A percentile compares a stretch with the other conserved stretches of the same genome.
Conservation (phyloP, 108 stramenopile species). For the Cyclostephanos invisitatus region DNA sequence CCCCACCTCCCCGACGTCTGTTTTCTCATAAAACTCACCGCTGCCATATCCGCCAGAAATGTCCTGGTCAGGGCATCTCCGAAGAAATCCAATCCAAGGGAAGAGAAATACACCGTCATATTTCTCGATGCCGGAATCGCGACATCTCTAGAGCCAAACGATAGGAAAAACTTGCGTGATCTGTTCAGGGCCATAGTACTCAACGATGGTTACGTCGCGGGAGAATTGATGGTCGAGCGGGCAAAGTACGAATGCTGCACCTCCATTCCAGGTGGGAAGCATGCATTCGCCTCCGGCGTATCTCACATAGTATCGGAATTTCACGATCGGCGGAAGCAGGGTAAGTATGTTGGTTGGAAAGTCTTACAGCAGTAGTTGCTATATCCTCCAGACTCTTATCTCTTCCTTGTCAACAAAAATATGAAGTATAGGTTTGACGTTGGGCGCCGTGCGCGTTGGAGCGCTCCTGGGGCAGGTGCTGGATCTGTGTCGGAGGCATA, state of each 20-base stretch:
- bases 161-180: constrained; percentile 78
- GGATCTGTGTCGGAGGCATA: constrained; percentile 79
- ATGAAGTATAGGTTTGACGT: constrained; percentile 55
- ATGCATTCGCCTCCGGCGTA: constrained; percentile 80
- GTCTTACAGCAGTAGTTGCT: not conserved
- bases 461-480: constrained; percentile 70
- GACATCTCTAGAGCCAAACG: constrained; percentile 61
- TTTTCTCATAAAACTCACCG: not conserved
- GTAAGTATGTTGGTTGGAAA: not conserved
- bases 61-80: constrained; percentile 47
- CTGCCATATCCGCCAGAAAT: constrained; percentile 23
- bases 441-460: constrained; percentile 88
- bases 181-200: constrained; percentile 83
- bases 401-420: not conserved
- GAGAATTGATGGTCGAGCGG: constrained; percentile 87
- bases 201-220: constrained; percentile 83
- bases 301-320: constrained; percentile 82
- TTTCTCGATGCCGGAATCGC: constrained; percentile 91
- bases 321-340: constrained; percentile 79
- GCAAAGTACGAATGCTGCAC: constrained; percentile 85
- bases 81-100: constrained; percentile 11
- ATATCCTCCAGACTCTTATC: not conserved
- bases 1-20: not conserved
- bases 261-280: constrained; percentile 73
- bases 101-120: constrained; percentile 59